Conservation (phyloP, 148 eudicot species). For the Diospyros kaki region DNA sequence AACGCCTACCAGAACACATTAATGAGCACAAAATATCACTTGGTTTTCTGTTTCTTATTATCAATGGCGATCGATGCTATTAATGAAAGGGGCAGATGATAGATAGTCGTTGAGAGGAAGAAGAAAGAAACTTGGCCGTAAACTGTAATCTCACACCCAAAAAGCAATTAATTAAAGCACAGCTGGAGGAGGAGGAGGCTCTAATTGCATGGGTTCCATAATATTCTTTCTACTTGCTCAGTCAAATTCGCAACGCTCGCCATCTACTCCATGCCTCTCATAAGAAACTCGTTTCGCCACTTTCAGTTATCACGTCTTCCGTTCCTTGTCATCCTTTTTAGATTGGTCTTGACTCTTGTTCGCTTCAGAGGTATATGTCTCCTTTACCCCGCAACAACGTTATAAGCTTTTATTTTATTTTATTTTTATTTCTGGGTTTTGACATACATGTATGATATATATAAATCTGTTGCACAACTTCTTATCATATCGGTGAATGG, state of each 20-base stretch:
- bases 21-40: conserved; percentile 1
- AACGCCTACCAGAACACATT: conserved; percentile 19
- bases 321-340: neutral
- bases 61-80: neutral
- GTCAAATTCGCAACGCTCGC: conserved; percentile 12
- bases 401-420: too few relatives aligned
- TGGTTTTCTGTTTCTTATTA: neutral
- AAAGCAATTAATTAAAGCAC: neutral
- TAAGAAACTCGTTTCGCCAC: neutral
- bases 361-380: neutral
- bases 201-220: conserved; percentile 11
- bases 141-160: neutral
- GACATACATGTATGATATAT: too few relatives aligned
- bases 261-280: conserved; percentile 2
- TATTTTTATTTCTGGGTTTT: too few relatives aligned
- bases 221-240: neutral
- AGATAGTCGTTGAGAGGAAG: neutral
- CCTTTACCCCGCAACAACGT: too few relatives aligned
- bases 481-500: too few relatives aligned
- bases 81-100: neutral
- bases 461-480: too few relatives aligned
- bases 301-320: neutral
- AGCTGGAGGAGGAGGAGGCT: conserved; percentile 1
- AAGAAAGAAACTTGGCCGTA: neutral
- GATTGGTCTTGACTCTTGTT: too few relatives aligned